A percentile compares a stretch with the other conserved stretches of the same genome.
Evolutionary conservation across 768 basidiomycete species (phyloP).

Genomic region (Tephrocybe rancida): DNA sequence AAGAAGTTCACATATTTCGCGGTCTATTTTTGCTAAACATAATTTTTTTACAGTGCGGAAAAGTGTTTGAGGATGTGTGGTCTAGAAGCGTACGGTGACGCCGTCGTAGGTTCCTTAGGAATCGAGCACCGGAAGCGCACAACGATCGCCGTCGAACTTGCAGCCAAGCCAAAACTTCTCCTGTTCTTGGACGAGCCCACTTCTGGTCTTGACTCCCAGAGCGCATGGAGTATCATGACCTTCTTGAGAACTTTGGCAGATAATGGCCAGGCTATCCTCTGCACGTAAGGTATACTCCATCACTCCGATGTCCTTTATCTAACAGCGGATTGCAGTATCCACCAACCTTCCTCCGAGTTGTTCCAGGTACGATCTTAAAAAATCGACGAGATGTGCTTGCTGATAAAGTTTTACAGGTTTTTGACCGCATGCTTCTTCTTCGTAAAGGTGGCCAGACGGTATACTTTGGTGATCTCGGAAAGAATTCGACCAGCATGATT

Average conservation of each 20-base stretch:
- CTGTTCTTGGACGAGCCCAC: conserved; percentile 92
- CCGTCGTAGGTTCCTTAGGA: conserved; percentile 65
- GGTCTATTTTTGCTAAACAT: background rate
- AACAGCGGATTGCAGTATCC: conserved; percentile 35
- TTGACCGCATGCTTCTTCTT: conserved; percentile 75
- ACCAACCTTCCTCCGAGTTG: conserved; percentile 80
- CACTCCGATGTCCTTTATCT: background rate
- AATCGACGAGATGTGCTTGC: background rate
- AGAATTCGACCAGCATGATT: conserved; percentile 62
- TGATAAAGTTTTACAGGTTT: conserved; percentile 39
- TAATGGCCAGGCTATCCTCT: conserved; percentile 84
- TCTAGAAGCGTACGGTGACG: conserved; percentile 64
- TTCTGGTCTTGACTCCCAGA: conserved; percentile 84
- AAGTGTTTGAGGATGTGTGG: conserved; percentile 52
- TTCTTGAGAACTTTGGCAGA: conserved; percentile 79
- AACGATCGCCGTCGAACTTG: conserved; percentile 87
- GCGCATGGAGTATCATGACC: conserved; percentile 79
- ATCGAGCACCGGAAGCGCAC: conserved; percentile 80
- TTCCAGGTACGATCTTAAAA: conserved; percentile 51
- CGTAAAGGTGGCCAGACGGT: conserved; percentile 78
- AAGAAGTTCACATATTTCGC: conserved; percentile 25
- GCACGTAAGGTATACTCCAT: conserved; percentile 56
- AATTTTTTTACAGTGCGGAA: conserved; percentile 8
- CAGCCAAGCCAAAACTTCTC: conserved; percentile 81
- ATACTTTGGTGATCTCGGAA: conserved; percentile 74